Evolutionary conservation across 2,329 filamentous ascomycete genomes (phyloP).

Genomic region (Stenocarpella maydis): DNA sequence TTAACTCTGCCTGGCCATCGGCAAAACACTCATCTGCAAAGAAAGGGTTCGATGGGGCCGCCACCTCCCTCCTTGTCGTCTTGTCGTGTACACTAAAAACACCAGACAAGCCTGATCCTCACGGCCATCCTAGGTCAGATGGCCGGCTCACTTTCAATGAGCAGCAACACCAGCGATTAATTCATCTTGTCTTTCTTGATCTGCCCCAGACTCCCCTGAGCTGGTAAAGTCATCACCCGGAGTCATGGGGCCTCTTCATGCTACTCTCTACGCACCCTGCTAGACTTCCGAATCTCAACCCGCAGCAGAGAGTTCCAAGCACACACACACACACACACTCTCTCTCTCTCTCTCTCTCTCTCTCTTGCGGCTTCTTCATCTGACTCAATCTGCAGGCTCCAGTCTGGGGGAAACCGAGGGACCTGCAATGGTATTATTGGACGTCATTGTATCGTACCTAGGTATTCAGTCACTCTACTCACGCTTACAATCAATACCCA

Average conservation of each 20-base stretch:
- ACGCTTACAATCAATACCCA: too few relatives aligned
- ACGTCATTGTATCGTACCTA: neutral
- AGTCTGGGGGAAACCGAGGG: neutral
- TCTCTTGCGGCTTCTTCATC: neutral
- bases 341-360: neutral
- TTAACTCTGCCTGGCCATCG: neutral
- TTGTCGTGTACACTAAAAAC: neutral
- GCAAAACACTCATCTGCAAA: neutral
- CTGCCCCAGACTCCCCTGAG: neutral
- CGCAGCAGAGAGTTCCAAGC: conserved; percentile 6
- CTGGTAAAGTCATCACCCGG: neutral
- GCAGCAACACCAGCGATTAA: neutral
- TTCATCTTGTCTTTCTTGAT: too few relatives aligned
- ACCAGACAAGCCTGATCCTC: conserved; percentile 18
- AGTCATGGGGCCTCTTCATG: neutral
- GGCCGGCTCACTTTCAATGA: neutral
- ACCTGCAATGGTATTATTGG: neutral
- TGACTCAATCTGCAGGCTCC: neutral
- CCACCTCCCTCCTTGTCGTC: neutral
- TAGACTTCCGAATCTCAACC: conserved; percentile 2
- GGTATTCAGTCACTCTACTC: too few relatives aligned
- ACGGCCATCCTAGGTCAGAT: conserved; percentile 27
- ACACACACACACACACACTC: neutral
- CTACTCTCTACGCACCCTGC: neutral
- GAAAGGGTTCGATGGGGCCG: neutral